Percentiles rank a stretch among this genome's conserved stretches.
Conservation (phyloP, 148 eudicot genomes). For the Spergularia marina region DNA sequence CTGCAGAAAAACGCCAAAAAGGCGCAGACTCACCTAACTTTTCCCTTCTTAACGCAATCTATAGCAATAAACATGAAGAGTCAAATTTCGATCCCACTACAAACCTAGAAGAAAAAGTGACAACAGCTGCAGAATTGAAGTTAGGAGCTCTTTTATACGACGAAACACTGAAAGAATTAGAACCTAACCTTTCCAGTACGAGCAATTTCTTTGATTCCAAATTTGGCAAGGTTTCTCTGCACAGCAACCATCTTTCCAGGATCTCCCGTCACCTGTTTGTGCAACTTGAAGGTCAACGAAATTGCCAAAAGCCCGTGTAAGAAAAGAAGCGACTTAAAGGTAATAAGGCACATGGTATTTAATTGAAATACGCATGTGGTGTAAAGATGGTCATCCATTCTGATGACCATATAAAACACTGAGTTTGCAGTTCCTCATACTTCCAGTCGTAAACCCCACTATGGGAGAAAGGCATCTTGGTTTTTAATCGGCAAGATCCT, state of each 20-base stretch:
- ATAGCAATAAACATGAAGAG: neutral
- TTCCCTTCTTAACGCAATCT: constrained; percentile 92
- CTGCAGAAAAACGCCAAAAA: constrained; percentile 92
- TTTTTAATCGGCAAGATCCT: neutral
- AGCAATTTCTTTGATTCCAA: constrained; percentile 76
- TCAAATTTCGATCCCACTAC: neutral
- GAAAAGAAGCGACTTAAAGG: constrained; percentile 5
- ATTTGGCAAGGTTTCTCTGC: constrained; percentile 68
- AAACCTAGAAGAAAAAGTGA: neutral
- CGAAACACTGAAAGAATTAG: neutral
- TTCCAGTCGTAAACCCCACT: neutral
- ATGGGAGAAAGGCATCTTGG: neutral
- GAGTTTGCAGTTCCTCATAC: neutral
- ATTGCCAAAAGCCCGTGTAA: neutral
- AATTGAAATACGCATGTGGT: neutral
- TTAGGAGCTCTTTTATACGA: neutral
- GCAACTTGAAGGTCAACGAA: constrained; percentile 6
- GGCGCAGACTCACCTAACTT: constrained; percentile 87
- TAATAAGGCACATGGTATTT: neutral
- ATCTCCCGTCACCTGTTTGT: constrained; percentile 81
- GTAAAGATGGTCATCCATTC: neutral
- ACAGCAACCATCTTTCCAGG: constrained; percentile 93
- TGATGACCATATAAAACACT: neutral
- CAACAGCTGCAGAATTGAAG: neutral
- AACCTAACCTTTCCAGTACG: constrained; percentile 85